phyloP scores from a whole-genome alignment of 2,329 filamentous ascomycete species.

The Taxawa tesnikishii region DNA sequence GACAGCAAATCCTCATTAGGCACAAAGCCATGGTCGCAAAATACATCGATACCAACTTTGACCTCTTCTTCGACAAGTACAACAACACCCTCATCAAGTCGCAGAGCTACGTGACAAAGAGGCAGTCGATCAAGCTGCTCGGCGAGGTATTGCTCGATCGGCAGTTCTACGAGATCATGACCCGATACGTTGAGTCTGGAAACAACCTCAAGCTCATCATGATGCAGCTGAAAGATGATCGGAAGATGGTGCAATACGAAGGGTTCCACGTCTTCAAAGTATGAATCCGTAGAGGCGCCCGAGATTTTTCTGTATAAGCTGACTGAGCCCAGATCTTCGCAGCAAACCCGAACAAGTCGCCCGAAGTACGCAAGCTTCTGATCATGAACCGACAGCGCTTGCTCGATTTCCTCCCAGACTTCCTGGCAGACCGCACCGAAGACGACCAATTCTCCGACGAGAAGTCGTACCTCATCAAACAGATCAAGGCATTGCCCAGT shows the following conservation, averaged over 20 bases:
- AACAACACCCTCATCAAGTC: conserved; percentile 81
- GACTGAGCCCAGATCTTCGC: conserved; percentile 65
- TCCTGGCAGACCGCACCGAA: conserved; percentile 87
- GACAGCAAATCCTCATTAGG: conserved; percentile 78
- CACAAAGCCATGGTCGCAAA: conserved; percentile 85
- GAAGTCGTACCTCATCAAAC: conserved; percentile 91
- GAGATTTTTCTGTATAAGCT: neutral
- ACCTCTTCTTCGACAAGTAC: conserved; percentile 84
- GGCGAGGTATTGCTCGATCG: conserved; percentile 90
- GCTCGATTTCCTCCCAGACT: conserved; percentile 76
- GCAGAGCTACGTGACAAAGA: conserved; percentile 92
- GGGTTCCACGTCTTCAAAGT: conserved; percentile 98
- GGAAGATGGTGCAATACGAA: conserved; percentile 99
- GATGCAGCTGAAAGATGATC: conserved; percentile 89
- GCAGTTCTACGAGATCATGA: conserved; percentile 98
- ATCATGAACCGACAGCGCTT: conserved; percentile 93
- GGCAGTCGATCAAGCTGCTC: conserved; percentile 93
- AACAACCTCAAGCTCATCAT: conserved; percentile 97
- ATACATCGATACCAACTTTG: conserved; percentile 82
- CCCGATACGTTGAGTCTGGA: conserved; percentile 84
- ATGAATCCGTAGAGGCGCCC: conserved; percentile 1
- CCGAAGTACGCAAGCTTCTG: conserved; percentile 87
- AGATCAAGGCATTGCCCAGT: conserved; percentile 45
- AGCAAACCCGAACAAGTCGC: conserved; percentile 95
- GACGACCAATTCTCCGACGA: conserved; percentile 98